Evolutionary conservation across 257 asterid species (phyloP).

Genomic region (Primulina tabacum): DNA sequence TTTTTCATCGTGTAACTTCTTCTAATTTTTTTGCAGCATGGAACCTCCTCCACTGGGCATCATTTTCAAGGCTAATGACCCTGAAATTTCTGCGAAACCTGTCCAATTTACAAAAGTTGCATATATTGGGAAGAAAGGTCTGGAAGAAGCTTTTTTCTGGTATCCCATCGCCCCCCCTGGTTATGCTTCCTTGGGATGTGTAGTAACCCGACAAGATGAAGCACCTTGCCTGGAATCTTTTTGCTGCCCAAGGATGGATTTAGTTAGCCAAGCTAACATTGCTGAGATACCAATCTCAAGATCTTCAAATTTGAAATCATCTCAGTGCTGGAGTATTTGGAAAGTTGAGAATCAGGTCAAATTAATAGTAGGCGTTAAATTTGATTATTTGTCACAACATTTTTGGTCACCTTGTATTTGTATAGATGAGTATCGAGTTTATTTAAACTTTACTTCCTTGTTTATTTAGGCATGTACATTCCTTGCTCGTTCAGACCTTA

Average conservation of each 20-base stretch:
- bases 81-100: constrained; percentile 80
- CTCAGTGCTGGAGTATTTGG: constrained; percentile 97
- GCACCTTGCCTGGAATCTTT: constrained; percentile 65
- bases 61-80: constrained; percentile 73
- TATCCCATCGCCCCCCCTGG: constrained; percentile 98
- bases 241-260: constrained; percentile 94
- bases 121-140: constrained; percentile 70
- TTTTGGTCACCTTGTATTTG: constrained; percentile 19
- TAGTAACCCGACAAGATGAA: constrained; percentile 68
- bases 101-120: constrained; percentile 88
- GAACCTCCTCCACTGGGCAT: constrained; percentile 97
- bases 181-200: constrained; percentile 89
- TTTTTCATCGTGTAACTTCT: constrained; percentile 12
- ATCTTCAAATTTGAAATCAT: constrained; percentile 70
- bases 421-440: not conserved
- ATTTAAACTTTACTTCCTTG: constrained; percentile 1
- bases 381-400: constrained; percentile 13
- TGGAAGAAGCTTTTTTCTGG: constrained; percentile 91
- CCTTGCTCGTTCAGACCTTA: constrained; percentile 87
- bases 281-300: constrained; percentile 83
- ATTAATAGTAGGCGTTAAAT: constrained; percentile 11
- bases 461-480: constrained; percentile 85
- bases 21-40: constrained; percentile 50
- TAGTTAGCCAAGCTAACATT: constrained; percentile 79
- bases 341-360: constrained; percentile 95